Percentiles rank a stretch among this genome's conserved stretches.
Conservation (phyloP, 441 rosid genomes). For the Hura crepitans region DNA sequence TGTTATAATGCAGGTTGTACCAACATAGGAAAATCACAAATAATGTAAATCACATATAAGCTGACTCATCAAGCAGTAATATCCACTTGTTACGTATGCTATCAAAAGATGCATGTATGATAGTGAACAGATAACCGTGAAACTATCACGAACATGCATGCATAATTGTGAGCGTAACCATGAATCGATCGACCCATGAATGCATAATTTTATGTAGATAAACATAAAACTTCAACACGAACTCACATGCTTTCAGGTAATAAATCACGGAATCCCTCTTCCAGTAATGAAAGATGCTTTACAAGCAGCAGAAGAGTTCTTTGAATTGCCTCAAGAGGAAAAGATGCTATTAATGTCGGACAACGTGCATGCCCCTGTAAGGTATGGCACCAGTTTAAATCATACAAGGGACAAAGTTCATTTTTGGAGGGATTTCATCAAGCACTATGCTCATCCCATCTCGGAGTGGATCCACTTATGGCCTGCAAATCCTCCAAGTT, state of each 20-base stretch:
- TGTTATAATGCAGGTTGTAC: not conserved
- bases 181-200: constrained; percentile 12
- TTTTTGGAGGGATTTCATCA: constrained; percentile 78
- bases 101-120: constrained; percentile 23
- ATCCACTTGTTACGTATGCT: not conserved
- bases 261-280: constrained; percentile 55
- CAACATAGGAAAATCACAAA: not conserved
- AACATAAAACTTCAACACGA: not conserved
- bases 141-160: constrained; percentile 18
- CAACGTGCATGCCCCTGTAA: constrained; percentile 50
- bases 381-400: constrained; percentile 70
- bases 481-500: constrained; percentile 68
- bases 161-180: not conserved
- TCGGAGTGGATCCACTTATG: constrained; percentile 53
- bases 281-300: constrained; percentile 40
- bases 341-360: constrained; percentile 47
- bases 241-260: constrained; percentile 37
- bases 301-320: constrained; percentile 47
- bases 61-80: not conserved
- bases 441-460: constrained; percentile 62
- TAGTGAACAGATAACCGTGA: too few relatives aligned
- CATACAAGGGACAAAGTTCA: constrained; percentile 50
- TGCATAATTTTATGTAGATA: not conserved
- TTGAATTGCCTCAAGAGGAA: constrained; percentile 60
- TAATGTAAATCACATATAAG: not conserved